A percentile compares a stretch with the other conserved stretches of the same genome.
These are phyloP conservation scores for Linum trigynum DNA, from an alignment of 345 rosid species.

Conservation along the genomic window DNA sequence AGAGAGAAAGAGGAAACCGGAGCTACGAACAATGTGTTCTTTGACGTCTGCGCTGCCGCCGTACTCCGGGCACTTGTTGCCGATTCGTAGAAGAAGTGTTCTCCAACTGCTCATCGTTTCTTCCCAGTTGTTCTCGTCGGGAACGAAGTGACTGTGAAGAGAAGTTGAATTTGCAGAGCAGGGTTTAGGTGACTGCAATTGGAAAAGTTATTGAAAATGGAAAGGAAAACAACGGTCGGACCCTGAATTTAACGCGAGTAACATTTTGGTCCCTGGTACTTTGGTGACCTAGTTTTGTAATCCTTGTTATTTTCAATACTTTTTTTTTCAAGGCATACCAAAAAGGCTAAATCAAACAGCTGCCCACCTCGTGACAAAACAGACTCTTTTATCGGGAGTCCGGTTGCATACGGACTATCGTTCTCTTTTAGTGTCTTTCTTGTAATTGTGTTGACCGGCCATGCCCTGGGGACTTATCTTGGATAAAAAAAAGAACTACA, in stretches of 20 bases:
- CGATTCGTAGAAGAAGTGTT: constrained; percentile 77
- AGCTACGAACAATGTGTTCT: constrained; percentile 61
- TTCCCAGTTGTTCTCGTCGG: neutral
- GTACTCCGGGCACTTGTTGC: constrained; percentile 80
- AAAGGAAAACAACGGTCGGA: neutral
- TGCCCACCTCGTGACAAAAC: no score
- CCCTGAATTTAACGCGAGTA: neutral
- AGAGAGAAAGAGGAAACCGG: constrained; percentile 1
- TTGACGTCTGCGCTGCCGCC: constrained; percentile 60
- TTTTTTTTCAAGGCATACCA: no score
- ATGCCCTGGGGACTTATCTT: no score
- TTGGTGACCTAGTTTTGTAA: no score
- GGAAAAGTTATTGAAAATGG: neutral
- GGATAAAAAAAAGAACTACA: no score
- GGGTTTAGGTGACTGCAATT: neutral
- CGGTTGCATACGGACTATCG: no score
- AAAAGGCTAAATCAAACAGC: no score
- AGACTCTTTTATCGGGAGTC: no score
- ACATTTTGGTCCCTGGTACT: neutral
- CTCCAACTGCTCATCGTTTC: constrained; percentile 63
- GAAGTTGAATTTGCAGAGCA: neutral
- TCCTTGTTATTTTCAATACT: no score
- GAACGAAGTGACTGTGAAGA: neutral
- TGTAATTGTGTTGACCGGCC: no score
- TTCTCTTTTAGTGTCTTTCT: no score